Conservation (phyloP, 768 basidiomycete species). For the Sistotremastrum suecicum region DNA sequence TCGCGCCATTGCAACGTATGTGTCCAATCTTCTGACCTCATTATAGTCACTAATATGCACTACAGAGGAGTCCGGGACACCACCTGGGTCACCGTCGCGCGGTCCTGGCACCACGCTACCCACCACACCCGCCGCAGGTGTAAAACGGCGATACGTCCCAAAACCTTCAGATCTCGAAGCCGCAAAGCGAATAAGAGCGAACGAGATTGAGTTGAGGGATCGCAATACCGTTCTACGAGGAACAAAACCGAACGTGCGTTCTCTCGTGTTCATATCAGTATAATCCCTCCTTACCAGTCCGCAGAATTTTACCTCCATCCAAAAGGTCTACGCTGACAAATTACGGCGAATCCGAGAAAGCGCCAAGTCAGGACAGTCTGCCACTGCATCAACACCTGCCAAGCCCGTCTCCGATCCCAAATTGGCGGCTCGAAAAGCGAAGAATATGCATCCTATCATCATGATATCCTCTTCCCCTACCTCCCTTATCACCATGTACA, state of each 20-base stretch:
- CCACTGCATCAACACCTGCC: conserved; percentile 24
- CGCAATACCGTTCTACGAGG: conserved; percentile 76
- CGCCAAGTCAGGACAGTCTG: conserved; percentile 32
- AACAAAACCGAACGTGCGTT: conserved; percentile 64
- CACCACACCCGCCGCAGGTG: conserved; percentile 23
- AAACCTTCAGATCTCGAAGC: conserved; percentile 68
- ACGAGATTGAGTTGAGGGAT: conserved; percentile 70
- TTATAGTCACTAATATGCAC: conserved; percentile 3
- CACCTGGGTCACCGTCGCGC: conserved; percentile 39
- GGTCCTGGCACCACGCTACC: conserved; percentile 4
- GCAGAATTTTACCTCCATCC: conserved; percentile 71
- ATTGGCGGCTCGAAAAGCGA: conserved; percentile 54
- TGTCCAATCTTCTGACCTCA: conserved; percentile 5
- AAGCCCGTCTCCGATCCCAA: conserved; percentile 37
- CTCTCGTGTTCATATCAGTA: not conserved
- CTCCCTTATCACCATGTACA: conserved; percentile 93
- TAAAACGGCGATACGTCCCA: conserved; percentile 67
- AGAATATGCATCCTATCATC: conserved; percentile 82
- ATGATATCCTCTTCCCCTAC: conserved; percentile 95
- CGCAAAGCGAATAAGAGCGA: conserved; percentile 71
- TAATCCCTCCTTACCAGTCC: not conserved
- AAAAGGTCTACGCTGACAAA: conserved; percentile 54
- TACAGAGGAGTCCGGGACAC: conserved; percentile 40
- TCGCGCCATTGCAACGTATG: conserved; percentile 33
- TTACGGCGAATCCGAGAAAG: conserved; percentile 65